Conservation (phyloP, 2,329 filamentous ascomycete species). For the Phyllosticta ampelicida region DNA sequence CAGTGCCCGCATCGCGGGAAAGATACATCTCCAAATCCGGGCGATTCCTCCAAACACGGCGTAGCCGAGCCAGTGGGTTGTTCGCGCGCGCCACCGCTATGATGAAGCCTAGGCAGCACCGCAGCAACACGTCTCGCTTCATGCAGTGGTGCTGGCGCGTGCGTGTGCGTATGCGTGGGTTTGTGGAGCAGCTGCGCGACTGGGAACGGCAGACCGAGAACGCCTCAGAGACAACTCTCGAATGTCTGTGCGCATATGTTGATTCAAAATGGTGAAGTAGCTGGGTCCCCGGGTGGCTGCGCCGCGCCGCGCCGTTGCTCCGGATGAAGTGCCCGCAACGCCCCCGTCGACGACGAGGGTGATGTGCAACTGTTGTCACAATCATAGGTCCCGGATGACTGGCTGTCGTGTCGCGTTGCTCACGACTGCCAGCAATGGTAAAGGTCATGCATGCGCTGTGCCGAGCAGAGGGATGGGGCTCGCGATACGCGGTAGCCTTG, state of each 20-base stretch:
- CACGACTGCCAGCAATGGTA: neutral
- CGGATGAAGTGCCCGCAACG: neutral
- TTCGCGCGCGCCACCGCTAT: constrained; percentile 4
- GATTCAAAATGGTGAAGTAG: neutral
- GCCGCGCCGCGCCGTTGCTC: neutral
- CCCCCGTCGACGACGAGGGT: neutral
- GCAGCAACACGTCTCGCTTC: constrained; percentile 8
- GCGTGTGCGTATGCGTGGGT: constrained; percentile 11
- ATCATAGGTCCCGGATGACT: constrained; percentile 1
- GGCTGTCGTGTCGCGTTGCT: neutral
- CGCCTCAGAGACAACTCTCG: neutral
- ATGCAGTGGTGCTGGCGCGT: constrained; percentile 12
- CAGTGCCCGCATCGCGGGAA: constrained; percentile 4
- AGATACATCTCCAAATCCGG: neutral
- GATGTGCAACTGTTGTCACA: constrained; percentile 5
- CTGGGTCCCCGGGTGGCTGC: neutral
- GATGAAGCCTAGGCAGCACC: constrained; percentile 12
- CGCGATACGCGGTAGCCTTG: neutral
- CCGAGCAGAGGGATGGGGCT: neutral
- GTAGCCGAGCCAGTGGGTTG: neutral
- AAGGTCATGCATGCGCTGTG: neutral
- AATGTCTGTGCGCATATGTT: neutral
- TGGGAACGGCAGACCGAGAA: neutral
- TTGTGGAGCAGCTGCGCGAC: constrained; percentile 3
- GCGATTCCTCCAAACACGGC: neutral